Evolutionary conservation across 2,329 filamentous ascomycete species (phyloP).

Genomic region (Ceratocystiopsis sp.): DNA sequence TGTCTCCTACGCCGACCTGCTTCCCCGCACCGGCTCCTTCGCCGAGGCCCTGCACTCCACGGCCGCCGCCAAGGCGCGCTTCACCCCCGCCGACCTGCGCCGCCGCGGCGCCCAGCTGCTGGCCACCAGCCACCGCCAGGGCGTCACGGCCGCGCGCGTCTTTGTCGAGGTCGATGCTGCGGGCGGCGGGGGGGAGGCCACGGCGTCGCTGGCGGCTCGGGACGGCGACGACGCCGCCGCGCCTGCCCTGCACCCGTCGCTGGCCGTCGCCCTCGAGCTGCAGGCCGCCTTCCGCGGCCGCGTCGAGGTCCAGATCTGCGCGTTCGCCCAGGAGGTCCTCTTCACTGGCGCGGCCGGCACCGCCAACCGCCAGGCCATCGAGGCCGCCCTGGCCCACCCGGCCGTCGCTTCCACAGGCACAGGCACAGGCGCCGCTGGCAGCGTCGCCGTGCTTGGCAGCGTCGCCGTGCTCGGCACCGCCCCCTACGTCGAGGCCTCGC

Average conservation of each 20-base stretch:
- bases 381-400: conserved; percentile 14
- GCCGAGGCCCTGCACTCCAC: conserved; percentile 40
- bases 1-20: conserved; percentile 40
- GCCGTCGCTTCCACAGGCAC: conserved; percentile 1
- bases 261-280: conserved; percentile 37
- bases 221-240: too few species aligned
- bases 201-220: conserved; percentile 8
- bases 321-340: conserved; percentile 53
- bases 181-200: conserved; percentile 10
- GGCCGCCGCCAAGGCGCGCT: conserved; percentile 41
- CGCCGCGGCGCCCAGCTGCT: conserved; percentile 47
- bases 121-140: conserved; percentile 43
- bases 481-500: conserved; percentile 47
- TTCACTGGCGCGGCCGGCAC: conserved; percentile 35
- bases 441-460: too few species aligned
- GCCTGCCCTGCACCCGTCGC: conserved; percentile 1
- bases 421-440: not conserved
- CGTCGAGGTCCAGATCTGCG: conserved; percentile 48
- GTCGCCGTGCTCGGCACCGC: conserved; percentile 50
- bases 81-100: conserved; percentile 44
- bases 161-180: conserved; percentile 51
- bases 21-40: conserved; percentile 44
- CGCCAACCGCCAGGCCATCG: conserved; percentile 31
- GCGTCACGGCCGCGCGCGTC: conserved; percentile 51
- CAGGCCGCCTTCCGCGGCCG: conserved; percentile 33